Evolutionary conservation across 345 rosid species (phyloP), one percentile per base, ranked within the genome.

Genomic region (Excoecaria cochinchinensis): DNA sequence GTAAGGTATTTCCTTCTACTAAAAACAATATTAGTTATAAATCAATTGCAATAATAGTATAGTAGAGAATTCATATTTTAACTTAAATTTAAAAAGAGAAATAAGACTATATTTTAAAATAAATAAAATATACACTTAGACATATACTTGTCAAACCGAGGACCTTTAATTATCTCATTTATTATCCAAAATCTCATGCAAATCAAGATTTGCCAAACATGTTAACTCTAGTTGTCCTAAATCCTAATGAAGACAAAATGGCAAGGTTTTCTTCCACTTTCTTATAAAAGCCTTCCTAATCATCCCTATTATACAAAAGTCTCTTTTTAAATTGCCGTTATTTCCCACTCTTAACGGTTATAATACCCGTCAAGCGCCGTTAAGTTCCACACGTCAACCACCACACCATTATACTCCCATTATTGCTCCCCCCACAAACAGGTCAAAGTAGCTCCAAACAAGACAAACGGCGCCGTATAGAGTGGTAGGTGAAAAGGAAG

Each of bases 401-500:
- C 3, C 53, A 6, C 12, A 40, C 39, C 6, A 7, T 66, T 25
- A 6, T 40, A 56, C 48, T 61, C 19, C 68, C 66, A 60, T n/a
- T 48, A 42, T 21, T 53, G 48, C 70, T 14, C n/a, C 47, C 31
- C 3, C 65, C 15, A 1, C n/a, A 12, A 13, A 46, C 5, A 64
- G 22, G 24, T 19, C 51, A 40, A 65, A 25, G 6, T 19, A 3
- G 44, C 62, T 15, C 8, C 52, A 14, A 64, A 52, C n/a, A 21
- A 7, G 57, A 8, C 25, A 15, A 69, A 55, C 78, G 72, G 78
- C 75, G 67, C 71, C 78, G 82, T 74, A 15, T 42, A 15, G 7
- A 7, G 0, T 2, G 56, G 75, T 79, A 63, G 82, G 78, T 79
- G 46, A 79, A 79, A 79, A 79, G 74, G 8, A 24, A 4, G 10